phyloP scores from a whole-genome alignment of 1,139 yeast genomes.

The Blastobotrys apis region DNA sequence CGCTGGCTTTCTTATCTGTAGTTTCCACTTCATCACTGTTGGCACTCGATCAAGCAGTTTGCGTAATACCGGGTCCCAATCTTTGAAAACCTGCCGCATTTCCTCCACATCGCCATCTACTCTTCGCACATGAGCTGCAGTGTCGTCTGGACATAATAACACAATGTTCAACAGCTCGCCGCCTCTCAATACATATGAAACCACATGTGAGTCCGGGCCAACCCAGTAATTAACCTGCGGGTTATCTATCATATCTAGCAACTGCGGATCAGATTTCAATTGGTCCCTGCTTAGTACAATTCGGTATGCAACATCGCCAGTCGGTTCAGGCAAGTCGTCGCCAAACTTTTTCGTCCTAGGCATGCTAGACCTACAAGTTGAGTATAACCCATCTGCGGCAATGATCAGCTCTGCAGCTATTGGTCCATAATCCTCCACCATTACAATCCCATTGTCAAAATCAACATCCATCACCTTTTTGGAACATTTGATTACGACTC shows the following conservation, averaged over 20 bases:
- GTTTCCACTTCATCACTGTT: constrained; percentile 13
- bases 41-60: constrained; percentile 7
- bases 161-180: constrained; percentile 22
- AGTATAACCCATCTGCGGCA: constrained; percentile 37
- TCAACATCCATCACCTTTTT: constrained; percentile 28
- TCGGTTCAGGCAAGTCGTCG: constrained; percentile 4
- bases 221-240: constrained; percentile 14
- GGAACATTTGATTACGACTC: constrained; percentile 8
- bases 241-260: constrained; percentile 8
- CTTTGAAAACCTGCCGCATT: constrained; percentile 6
- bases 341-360: background rate
- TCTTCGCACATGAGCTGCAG: constrained; percentile 11
- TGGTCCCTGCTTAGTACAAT: constrained; percentile 7
- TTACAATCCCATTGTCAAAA: constrained; percentile 26
- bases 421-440: constrained; percentile 19
- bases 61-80: constrained; percentile 10
- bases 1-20: constrained; percentile 10
- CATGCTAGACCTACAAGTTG: constrained; percentile 10
- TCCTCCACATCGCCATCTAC: constrained; percentile 9
- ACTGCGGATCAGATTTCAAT: constrained; percentile 5
- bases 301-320: constrained; percentile 14
- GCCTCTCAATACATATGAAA: constrained; percentile 20
- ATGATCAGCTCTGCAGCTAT: constrained; percentile 34
- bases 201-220: constrained; percentile 16
- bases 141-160: constrained; percentile 20